These are phyloP conservation scores for Candida tropicalis DNA, from an alignment of 1,139 yeast genomes.

Conservation along the genomic window DNA sequence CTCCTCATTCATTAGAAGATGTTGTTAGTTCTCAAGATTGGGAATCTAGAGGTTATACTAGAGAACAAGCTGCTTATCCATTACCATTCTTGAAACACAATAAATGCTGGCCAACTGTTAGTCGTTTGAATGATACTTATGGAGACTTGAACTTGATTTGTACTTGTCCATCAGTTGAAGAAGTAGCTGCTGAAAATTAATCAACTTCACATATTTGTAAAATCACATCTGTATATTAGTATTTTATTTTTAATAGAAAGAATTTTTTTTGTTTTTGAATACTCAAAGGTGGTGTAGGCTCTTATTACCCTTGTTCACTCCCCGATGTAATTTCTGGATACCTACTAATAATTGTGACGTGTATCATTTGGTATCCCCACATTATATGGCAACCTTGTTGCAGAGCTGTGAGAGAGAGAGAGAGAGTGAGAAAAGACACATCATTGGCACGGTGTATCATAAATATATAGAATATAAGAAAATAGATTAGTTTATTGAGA, in stretches of 20 bases:
- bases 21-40: constrained; percentile 70
- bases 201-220: not conserved
- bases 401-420: no score
- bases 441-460: no score
- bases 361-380: no score
- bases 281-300: no score
- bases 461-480: no score
- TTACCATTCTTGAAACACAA: constrained; percentile 66
- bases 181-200: constrained; percentile 41
- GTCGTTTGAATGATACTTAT: constrained; percentile 89
- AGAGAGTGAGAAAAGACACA: no score
- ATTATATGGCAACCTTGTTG: no score
- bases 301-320: no score
- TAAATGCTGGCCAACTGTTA: constrained; percentile 95
- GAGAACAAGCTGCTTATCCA: constrained; percentile 95
- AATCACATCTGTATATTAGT: not conserved
- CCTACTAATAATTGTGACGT: no score
- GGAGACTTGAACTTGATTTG: constrained; percentile 94
- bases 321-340: no score
- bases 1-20: constrained; percentile 91
- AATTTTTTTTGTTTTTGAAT: not conserved
- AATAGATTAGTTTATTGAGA: no score
- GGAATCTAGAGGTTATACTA: constrained; percentile 78
- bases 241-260: no score
- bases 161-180: constrained; percentile 87